These are phyloP conservation scores for Tolypocladium endophyticum DNA, from an alignment of 2,329 filamentous ascomycete species.

Conservation along the genomic window DNA sequence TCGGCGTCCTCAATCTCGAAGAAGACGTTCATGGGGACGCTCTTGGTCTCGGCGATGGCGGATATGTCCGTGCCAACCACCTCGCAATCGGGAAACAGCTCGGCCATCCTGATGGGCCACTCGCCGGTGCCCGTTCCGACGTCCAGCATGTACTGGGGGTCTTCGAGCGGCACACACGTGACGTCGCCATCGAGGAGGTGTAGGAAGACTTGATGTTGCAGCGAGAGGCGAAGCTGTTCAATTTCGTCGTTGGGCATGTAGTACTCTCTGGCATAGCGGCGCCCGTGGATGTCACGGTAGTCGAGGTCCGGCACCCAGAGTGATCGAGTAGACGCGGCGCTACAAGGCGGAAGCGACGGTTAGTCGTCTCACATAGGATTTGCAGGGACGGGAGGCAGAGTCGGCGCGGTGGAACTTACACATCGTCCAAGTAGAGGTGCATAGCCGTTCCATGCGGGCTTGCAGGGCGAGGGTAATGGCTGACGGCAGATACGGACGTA, in stretches of 20 bases:
- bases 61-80: slow-evolving; percentile 50
- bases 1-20: slow-evolving; percentile 52
- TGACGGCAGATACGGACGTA: slow-evolving; percentile 31
- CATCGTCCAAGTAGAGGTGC: slow-evolving; percentile 19
- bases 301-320: slow-evolving; percentile 40
- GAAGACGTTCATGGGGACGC: slow-evolving; percentile 46
- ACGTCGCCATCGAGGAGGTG: slow-evolving; percentile 35
- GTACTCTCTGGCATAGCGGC: slow-evolving; percentile 52
- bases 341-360: slow-evolving; percentile 5
- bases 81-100: slow-evolving; percentile 41
- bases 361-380: neutral
- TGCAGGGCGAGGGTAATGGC: slow-evolving; percentile 26
- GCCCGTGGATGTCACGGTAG: slow-evolving; percentile 48
- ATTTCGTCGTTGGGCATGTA: slow-evolving; percentile 57
- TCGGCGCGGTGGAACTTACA: slow-evolving; percentile 23
- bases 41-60: slow-evolving; percentile 43
- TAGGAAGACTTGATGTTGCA: slow-evolving; percentile 54
- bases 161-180: slow-evolving; percentile 29
- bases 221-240: slow-evolving; percentile 51
- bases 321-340: slow-evolving; percentile 36
- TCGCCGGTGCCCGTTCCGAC: slow-evolving; percentile 49
- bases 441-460: slow-evolving; percentile 23
- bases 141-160: slow-evolving; percentile 37
- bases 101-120: slow-evolving; percentile 41
- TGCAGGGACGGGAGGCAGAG: neutral